Percentiles rank a stretch among this genome's conserved stretches.
These are phyloP conservation scores for Umbilicaria muhlenbergii DNA, from an alignment of 495 filamentous ascomycete species.

Conservation along the genomic window DNA sequence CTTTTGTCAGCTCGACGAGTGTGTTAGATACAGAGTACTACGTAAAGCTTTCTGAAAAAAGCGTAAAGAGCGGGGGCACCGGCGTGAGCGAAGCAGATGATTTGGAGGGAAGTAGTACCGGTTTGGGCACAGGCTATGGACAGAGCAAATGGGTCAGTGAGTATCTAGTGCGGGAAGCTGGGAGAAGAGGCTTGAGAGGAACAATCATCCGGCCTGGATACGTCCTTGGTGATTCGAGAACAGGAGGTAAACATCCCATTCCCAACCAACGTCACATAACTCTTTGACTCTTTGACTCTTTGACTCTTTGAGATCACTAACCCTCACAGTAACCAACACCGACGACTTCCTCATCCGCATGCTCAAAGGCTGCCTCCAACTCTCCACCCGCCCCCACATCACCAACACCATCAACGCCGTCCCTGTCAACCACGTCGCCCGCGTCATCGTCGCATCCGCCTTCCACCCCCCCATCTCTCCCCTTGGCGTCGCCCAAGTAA, in stretches of 20 bases:
- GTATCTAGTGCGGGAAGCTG: slow-evolving; percentile 68
- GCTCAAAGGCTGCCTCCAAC: slow-evolving; percentile 77
- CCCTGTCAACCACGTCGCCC: slow-evolving; percentile 71
- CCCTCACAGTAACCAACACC: slow-evolving; percentile 43
- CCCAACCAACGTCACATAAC: not conserved
- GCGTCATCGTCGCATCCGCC: slow-evolving; percentile 58
- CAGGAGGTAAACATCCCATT: slow-evolving; percentile 31
- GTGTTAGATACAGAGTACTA: slow-evolving; percentile 73
- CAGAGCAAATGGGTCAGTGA: slow-evolving; percentile 81
- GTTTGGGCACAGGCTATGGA: slow-evolving; percentile 74
- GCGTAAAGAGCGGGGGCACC: slow-evolving; percentile 30
- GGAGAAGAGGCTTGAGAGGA: slow-evolving; percentile 57
- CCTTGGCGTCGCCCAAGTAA: slow-evolving; percentile 59
- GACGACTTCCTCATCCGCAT: slow-evolving; percentile 91
- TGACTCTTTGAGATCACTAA: not conserved
- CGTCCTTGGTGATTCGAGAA: slow-evolving; percentile 56
- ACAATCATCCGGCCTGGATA: slow-evolving; percentile 78
- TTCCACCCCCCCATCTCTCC: slow-evolving; percentile 39
- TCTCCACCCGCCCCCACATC: slow-evolving; percentile 56
- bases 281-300: no score
- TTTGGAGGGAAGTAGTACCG: slow-evolving; percentile 44
- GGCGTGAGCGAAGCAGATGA: slow-evolving; percentile 49
- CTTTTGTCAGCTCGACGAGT: slow-evolving; percentile 77
- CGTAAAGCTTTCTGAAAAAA: slow-evolving; percentile 43
- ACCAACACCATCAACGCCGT: slow-evolving; percentile 83